Evolutionary conservation across 805 yeast species (phyloP), one percentile per base, ranked within the genome.

Genomic region (Metahyphopichia silvanorum): DNA sequence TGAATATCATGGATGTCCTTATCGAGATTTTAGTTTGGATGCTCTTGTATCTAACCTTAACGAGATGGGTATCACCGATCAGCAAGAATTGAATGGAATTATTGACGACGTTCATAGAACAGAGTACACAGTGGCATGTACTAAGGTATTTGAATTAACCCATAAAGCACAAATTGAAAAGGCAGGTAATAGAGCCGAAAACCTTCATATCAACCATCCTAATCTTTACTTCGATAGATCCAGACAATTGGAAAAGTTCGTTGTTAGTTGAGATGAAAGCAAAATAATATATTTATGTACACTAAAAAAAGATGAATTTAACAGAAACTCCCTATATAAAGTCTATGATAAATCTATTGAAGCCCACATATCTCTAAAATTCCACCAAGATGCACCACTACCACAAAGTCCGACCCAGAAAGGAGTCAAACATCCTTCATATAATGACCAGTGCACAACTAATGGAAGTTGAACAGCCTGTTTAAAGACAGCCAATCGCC

Each of bases 1-100:
- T 25, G 95, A 89, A 44, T 74, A 64, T 38, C 96, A 91, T 53
- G 98, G 98, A 2, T 91, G 98, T 58, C 97, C 98, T 4, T 93
- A 85, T 59, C 67, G 95, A 34, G 91, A 84, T 47, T 64, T 84
- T 48, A 68, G 74, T 9, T 53, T 74, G n/a, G 94, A 86, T 27
- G 71, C 74, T 33, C 65, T 93, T 30, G 66, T 73, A 5, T 43
- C 48, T 3, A 75, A 76, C 39, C 65, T 93, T 42, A 60, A 64
- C 25, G 72, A 66, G 14, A 74, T 86, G 77, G 91, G 89, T 1
- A 61, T 86, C 30, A 66, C 56, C 7, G 86, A 83, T 37, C 72
- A 71, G 51, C 63, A 60, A 16, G 71, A 76, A 25, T 58, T 85
- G 29, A 68, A 72, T 27, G 75, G 75, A 24, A 75, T 93, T 9